Evolutionary conservation across 1,284 basidiomycete genomes (phyloP), one percentile per base, ranked within the genome.

Genomic region (Coniophora puteana): DNA sequence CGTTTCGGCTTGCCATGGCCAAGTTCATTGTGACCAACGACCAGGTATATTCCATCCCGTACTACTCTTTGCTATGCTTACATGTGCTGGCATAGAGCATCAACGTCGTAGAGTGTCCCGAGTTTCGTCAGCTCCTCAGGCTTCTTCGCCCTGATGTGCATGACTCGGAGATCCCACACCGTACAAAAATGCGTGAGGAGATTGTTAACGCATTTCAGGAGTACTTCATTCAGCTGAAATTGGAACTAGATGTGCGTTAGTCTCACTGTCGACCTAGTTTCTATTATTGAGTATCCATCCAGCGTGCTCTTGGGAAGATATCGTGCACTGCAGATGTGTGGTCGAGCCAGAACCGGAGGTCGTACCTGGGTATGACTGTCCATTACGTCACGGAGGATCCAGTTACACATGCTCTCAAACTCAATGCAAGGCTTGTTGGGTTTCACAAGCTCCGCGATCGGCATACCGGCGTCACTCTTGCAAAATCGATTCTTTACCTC

Each of bases 271-370:
- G 17, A 5, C 31, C 31, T 20, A 26, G 3, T 32, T 32, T 6
- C 17, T 17, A 18, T 21, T 36, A 17, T 36, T 36, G 0, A 36
- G 16, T 36, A 21, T 21, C 16, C 16, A 21, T 36, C 3, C 8
- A 21, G 34, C 23, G 16, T 2, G 21, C 34, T 26, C 16, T 17
- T 22, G 36, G 10, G 16, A 14, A 17, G 16, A 16, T 44, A 13
- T 44, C 21, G 3, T 26, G 22, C 33, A 44, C 43, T 5, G 21
- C 40, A 21, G 40, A 47, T 22, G 17, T 36, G 6, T 46, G 46
- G 46, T 41, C 28, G 1, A 25, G 33, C 25, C 3, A 12, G 7
- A 37, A 32, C 14, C 25, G 23, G 8, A 12, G 3, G 17, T 33
- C 17, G 1, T 46, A 36, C n/a, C 21, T 40, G 12, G 38, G 28